phyloP scores from a whole-genome alignment of 2,329 filamentous ascomycete genomes.

The Penicillium thymicola region DNA sequence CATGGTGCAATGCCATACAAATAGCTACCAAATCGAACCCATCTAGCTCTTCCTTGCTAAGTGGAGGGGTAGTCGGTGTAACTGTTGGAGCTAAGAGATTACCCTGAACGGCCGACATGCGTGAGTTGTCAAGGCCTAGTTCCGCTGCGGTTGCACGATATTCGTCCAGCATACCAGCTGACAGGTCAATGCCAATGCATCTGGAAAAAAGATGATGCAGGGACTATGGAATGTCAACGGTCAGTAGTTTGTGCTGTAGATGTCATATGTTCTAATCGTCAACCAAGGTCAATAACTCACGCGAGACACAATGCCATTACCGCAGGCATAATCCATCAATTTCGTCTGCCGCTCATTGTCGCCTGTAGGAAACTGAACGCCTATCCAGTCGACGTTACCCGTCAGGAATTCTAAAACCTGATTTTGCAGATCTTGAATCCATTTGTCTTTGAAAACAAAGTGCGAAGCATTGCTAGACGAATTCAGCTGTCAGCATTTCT shows the following conservation, averaged over 20 bases:
- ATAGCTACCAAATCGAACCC: neutral
- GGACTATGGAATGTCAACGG: neutral
- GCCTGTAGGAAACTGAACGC: neutral
- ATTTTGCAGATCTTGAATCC: neutral
- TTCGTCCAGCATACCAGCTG: neutral
- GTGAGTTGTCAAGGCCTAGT: neutral
- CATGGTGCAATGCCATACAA: constrained; percentile 3
- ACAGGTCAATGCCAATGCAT: neutral
- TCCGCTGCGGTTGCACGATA: neutral
- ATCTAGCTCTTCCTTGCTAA: neutral
- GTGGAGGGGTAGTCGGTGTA: neutral
- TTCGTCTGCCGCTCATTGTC: neutral
- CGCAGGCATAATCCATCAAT: constrained; percentile 2
- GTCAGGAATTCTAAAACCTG: neutral
- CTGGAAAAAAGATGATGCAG: neutral
- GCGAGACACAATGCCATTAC: constrained; percentile 1
- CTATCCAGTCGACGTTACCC: neutral
- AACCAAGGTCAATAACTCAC: neutral
- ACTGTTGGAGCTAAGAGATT: neutral
- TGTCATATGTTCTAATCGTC: neutral
- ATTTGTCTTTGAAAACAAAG: neutral
- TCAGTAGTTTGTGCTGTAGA: neutral
- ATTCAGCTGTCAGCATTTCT: neutral
- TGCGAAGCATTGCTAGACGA: neutral
- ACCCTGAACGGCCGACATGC: neutral